phyloP scores from a whole-genome alignment of 176 grass and related monocot species.

The Aegilops umbellulata region DNA sequence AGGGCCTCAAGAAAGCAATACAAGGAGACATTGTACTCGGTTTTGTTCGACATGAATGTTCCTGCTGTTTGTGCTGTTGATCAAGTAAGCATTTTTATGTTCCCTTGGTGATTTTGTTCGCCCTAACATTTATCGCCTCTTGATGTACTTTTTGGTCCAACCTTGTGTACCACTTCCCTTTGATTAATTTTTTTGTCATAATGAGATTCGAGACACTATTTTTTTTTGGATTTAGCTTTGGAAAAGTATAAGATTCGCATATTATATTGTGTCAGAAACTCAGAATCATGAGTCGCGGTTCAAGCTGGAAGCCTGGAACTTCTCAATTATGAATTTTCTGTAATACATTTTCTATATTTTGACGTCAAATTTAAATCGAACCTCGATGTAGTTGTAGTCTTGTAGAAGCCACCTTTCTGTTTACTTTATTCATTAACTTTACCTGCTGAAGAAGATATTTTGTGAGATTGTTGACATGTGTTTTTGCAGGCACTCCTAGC shows the following conservation, averaged over 20 bases:
- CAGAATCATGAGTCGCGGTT: not conserved
- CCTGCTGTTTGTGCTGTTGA: constrained; percentile 84
- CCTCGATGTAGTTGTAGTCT: not conserved
- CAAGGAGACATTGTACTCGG: constrained; percentile 69
- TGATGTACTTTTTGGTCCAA: not conserved
- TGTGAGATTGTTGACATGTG: constrained; percentile 21
- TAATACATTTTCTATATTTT: not conserved
- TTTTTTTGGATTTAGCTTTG: not conserved
- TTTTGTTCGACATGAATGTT: constrained; percentile 97
- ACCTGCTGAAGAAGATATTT: not conserved
- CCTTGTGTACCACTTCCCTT: not conserved
- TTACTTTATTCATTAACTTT: constrained; percentile 7
- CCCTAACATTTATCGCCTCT: not conserved
- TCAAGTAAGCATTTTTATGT: constrained; percentile 56
- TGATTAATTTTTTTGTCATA: not conserved
- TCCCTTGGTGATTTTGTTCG: not conserved
- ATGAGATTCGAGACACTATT: constrained; percentile 4
- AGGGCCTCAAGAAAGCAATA: constrained; percentile 85
- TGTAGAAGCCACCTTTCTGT: not conserved
- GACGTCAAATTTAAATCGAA: not conserved
- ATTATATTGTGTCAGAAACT: not conserved
- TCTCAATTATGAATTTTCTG: not conserved
- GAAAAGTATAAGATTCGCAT: not conserved
- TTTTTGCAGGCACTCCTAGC: constrained; percentile 75
- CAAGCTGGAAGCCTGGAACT: not conserved